These are phyloP conservation scores for Corchorus capsularis DNA, from an alignment of 345 rosid genomes.

Conservation along the genomic window DNA sequence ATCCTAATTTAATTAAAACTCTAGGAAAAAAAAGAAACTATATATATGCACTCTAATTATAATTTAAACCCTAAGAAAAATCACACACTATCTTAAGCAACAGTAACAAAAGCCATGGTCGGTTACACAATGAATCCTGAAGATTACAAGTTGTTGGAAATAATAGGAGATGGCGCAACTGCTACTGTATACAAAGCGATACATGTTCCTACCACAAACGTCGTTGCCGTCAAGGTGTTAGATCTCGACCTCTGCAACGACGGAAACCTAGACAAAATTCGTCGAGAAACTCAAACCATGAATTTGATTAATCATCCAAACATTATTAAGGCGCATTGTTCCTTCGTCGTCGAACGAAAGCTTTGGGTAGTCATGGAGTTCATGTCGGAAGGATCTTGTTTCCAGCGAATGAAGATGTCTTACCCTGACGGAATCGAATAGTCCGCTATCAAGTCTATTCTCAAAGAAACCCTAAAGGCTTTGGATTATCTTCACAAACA, in stretches of 20 bases:
- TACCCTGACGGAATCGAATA: constrained; percentile 92
- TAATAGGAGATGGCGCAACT: constrained; percentile 91
- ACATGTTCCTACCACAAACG: constrained; percentile 75
- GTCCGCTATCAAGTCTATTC: constrained; percentile 78
- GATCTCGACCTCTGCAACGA: constrained; percentile 99
- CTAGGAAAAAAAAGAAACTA: too few relatives aligned
- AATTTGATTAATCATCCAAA: constrained; percentile 97
- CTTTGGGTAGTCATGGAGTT: constrained; percentile 99
- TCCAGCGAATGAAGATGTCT: constrained; percentile 95
- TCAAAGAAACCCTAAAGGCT: constrained; percentile 99
- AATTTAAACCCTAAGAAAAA: too few relatives aligned
- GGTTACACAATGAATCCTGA: constrained; percentile 57
- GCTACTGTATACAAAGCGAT: constrained; percentile 92
- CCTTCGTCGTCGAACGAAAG: constrained; percentile 79
- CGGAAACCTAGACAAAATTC: constrained; percentile 86
- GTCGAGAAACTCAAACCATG: constrained; percentile 96
- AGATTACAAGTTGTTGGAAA: constrained; percentile 85
- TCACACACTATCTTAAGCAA: too few relatives aligned
- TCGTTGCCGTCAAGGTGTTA: constrained; percentile 91
- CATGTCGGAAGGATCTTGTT: constrained; percentile 98
- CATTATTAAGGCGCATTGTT: constrained; percentile 80
- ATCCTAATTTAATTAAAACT: too few relatives aligned
- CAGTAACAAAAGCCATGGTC: too few relatives aligned
- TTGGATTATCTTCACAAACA: constrained; percentile 92
- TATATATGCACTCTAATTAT: too few relatives aligned